Conservation (phyloP, 2,329 filamentous ascomycete species). For the Penicillium sp. region DNA sequence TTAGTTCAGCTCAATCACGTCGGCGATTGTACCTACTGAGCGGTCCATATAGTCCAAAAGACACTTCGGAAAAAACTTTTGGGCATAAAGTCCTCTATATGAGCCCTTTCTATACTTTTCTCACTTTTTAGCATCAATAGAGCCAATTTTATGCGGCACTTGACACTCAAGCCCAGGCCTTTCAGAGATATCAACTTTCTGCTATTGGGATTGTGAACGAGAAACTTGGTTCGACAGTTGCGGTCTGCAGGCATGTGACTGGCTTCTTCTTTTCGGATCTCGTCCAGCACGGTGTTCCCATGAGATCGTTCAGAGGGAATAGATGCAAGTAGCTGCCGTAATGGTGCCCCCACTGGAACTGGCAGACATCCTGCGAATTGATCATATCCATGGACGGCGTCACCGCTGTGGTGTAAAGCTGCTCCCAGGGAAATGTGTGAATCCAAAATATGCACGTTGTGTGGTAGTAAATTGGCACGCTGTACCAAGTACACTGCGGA, state of each 20-base stretch:
- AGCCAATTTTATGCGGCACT: not conserved
- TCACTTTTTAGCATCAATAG: not conserved
- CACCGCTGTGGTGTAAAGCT: not conserved
- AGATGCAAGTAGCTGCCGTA: not conserved
- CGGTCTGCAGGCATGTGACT: not conserved
- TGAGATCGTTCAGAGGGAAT: not conserved
- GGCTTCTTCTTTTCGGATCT: not conserved
- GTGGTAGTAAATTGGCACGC: not conserved
- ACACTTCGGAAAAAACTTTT: not conserved
- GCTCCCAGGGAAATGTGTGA: not conserved
- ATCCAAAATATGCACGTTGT: slow-evolving; percentile 4
- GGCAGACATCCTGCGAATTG: slow-evolving; percentile 1
- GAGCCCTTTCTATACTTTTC: not conserved
- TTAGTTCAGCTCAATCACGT: not conserved
- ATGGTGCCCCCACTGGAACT: not conserved
- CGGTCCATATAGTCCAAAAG: not conserved
- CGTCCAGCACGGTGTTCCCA: not conserved
- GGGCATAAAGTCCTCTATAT: not conserved
- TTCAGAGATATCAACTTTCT: not conserved
- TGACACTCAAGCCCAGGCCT: not conserved
- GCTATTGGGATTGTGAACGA: not conserved
- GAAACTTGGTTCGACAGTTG: not conserved
- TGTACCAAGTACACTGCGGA: slow-evolving; percentile 6
- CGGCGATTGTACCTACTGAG: not conserved
- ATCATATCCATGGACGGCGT: not conserved